Conservation (phyloP, 352 stramenopile species). For the Globisporangium okanoganense region DNA sequence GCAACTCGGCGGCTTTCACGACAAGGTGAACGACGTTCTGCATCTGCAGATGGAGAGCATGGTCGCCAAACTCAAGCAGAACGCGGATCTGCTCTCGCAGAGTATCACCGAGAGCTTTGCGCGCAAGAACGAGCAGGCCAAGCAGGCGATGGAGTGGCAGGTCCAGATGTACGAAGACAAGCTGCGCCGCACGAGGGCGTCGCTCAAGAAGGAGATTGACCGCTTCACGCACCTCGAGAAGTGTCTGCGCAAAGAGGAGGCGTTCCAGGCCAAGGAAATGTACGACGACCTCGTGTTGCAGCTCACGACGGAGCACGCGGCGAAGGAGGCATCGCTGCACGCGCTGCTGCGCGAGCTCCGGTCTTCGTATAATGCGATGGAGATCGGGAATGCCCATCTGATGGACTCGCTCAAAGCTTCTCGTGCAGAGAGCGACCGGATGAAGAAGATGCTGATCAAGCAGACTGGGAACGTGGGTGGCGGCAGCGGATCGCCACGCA, state of each 20-base stretch:
- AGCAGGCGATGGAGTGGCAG: slow-evolving; percentile 36
- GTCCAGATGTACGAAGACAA: slow-evolving; percentile 47
- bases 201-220: slow-evolving; percentile 63
- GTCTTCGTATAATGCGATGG: slow-evolving; percentile 39
- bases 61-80: slow-evolving; percentile 19
- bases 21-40: slow-evolving; percentile 41
- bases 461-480: slow-evolving; percentile 4
- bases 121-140: slow-evolving; percentile 26
- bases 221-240: slow-evolving; percentile 53
- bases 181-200: slow-evolving; percentile 38
- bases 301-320: slow-evolving; percentile 34
- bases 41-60: slow-evolving; percentile 21
- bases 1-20: slow-evolving; percentile 43
- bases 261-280: slow-evolving; percentile 41
- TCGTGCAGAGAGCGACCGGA: slow-evolving; percentile 37
- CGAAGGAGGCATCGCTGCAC: slow-evolving; percentile 41
- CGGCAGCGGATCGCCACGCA: slow-evolving; percentile 7
- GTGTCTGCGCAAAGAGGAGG: slow-evolving; percentile 58
- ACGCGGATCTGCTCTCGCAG: slow-evolving; percentile 27
- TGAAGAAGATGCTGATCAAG: slow-evolving; percentile 50
- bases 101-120: slow-evolving; percentile 38
- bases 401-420: slow-evolving; percentile 40
- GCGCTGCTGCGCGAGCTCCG: slow-evolving; percentile 47
- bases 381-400: slow-evolving; percentile 49
- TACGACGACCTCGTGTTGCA: slow-evolving; percentile 43